Conservation (phyloP, 495 filamentous ascomycete genomes). For the Aspergillus mulundensis region DNA sequence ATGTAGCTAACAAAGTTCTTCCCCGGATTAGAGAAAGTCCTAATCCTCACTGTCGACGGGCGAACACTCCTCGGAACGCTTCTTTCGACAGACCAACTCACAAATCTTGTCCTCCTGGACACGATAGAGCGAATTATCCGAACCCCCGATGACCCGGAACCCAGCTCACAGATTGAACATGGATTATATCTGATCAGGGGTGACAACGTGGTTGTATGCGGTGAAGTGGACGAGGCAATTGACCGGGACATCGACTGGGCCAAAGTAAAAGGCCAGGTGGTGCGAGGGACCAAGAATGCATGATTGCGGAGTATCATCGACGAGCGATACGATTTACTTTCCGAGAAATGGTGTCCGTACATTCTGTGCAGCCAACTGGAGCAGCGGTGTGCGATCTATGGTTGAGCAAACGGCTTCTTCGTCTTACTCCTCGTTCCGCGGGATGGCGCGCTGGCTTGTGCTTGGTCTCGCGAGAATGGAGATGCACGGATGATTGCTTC, state of each 20-base stretch:
- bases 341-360: not conserved
- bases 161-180: conserved; percentile 74
- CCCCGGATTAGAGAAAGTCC: conserved; percentile 70
- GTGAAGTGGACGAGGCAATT: conserved; percentile 82
- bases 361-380: not conserved
- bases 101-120: conserved; percentile 82
- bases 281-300: conserved; percentile 76
- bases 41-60: conserved; percentile 88
- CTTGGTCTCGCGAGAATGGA: not conserved
- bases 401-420: not conserved
- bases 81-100: conserved; percentile 83
- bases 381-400: not conserved
- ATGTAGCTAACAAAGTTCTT: conserved; percentile 21
- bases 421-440: not conserved
- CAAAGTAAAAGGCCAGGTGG: conserved; percentile 78
- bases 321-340: conserved; percentile 2
- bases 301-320: conserved; percentile 30
- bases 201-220: conserved; percentile 90
- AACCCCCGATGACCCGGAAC: conserved; percentile 73
- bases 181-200: conserved; percentile 91
- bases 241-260: conserved; percentile 88
- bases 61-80: conserved; percentile 82
- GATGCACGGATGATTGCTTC: not conserved
- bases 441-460: conserved; percentile 6
- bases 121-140: conserved; percentile 89